Evolutionary conservation across 805 yeast genomes (phyloP).

Genomic region (Teunomyces funiuensis): DNA sequence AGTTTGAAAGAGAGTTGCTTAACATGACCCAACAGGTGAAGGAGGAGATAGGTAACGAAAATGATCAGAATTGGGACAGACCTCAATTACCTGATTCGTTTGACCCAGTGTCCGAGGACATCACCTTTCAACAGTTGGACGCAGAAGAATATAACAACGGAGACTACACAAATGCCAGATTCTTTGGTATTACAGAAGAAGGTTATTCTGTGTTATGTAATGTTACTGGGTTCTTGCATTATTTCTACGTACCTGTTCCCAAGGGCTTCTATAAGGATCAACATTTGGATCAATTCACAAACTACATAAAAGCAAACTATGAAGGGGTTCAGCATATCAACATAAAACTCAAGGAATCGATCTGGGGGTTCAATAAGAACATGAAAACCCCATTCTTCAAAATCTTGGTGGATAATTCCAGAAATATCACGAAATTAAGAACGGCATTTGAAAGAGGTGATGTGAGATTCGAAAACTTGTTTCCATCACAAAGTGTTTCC

Average conservation of each 20-base stretch:
- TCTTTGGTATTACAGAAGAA: conserved; percentile 87
- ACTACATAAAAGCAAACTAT: conserved; percentile 47
- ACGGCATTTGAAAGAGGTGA: conserved; percentile 83
- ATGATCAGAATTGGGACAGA: conserved; percentile 49
- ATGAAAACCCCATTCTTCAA: conserved; percentile 76
- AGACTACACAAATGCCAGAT: conserved; percentile 65
- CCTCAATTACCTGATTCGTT: conserved; percentile 55
- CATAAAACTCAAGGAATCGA: conserved; percentile 70
- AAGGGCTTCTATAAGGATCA: conserved; percentile 63
- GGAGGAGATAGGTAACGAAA: conserved; percentile 26
- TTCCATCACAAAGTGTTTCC: conserved; percentile 62
- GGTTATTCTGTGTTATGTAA: conserved; percentile 91
- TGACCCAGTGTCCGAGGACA: conserved; percentile 48
- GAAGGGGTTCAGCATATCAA: conserved; percentile 66
- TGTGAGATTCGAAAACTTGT: conserved; percentile 60
- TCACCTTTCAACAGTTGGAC: conserved; percentile 87
- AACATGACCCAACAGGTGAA: conserved; percentile 33
- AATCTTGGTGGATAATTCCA: conserved; percentile 65
- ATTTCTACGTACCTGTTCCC: conserved; percentile 91
- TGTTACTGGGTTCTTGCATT: conserved; percentile 85
- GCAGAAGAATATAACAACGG: conserved; percentile 77
- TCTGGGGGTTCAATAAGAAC: conserved; percentile 92
- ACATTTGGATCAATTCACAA: conserved; percentile 45
- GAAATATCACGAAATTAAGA: conserved; percentile 66
- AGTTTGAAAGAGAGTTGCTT: conserved; percentile 40